Evolutionary conservation across 2,329 filamentous ascomycete species (phyloP), one percentile per base, ranked within the genome.

Genomic region (Monilinia aucupariae): DNA sequence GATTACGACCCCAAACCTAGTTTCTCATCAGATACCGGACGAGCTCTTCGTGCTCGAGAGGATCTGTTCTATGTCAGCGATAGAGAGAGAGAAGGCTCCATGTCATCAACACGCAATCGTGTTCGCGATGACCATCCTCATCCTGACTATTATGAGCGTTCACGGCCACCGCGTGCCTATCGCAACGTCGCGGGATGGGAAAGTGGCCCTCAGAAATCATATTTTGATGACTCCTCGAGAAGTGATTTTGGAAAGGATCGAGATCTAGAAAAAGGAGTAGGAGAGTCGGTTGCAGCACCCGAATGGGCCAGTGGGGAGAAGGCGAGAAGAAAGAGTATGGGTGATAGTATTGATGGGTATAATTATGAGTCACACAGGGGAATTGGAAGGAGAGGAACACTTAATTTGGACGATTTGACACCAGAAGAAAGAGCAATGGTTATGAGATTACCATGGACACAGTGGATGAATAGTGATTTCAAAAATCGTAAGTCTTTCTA

Each of bases 381-480:
- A n/a, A n/a, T 1, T 30, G 52, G 17, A 52, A n/a, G 25, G n/a
- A 32, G 34, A 34, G 59, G 59, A 43, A 66, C 63, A 15, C 56
- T 78, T 22, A 73, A 78, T 61, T 78, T 78, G 74, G 74, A 75
- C 32, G 70, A 73, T 43, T 66, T 80, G 49, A 76, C 72, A 7
- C 68, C 71, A 1, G 71, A 77, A 60, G 76, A 80, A 67, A 77
- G 76, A 69, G 74, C 72, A 5, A 71, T 79, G 63, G 77, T 79
- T 12, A 72, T 80, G 71, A 75, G 78, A 43, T 71, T 80, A 27
- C 78, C 78, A 2, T 74, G 76, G 71, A 77, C 75, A 3, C 73
- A 77, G 39, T 80, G 78, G 78, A 80, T 80, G 78, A 76, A 79
- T 68, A 78, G 76, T 9, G 68, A 75, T 55, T 67, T 79, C 64